Percentiles rank a stretch among this genome's conserved stretches.
Evolutionary conservation across 495 filamentous ascomycete genomes (phyloP).

Genomic region (Daldinia bambusicola): DNA sequence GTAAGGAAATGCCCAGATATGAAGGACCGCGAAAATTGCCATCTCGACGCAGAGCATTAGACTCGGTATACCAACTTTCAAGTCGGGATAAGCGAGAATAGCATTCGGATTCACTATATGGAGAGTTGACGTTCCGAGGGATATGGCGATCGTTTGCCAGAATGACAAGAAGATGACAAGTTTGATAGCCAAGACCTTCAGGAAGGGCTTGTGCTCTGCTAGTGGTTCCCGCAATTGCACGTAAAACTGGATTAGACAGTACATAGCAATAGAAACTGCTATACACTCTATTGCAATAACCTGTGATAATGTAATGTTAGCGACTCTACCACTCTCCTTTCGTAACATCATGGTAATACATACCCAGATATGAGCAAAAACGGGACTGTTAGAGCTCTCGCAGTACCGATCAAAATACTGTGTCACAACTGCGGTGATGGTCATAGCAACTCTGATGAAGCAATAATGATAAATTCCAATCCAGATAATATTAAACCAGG

Average conservation of each 20-base stretch:
- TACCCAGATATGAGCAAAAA: slow-evolving; percentile 88
- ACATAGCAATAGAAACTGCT: slow-evolving; percentile 89
- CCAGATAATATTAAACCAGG: slow-evolving; percentile 96
- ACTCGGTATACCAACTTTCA: slow-evolving; percentile 83
- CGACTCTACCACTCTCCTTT: slow-evolving; percentile 21
- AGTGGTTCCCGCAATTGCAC: slow-evolving; percentile 76
- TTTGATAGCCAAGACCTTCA: slow-evolving; percentile 90
- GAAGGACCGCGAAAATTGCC: slow-evolving; percentile 81
- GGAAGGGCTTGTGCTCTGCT: slow-evolving; percentile 74
- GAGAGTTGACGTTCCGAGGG: slow-evolving; percentile 69
- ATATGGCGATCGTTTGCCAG: slow-evolving; percentile 84
- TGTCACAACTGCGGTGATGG: slow-evolving; percentile 78
- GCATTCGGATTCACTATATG: slow-evolving; percentile 70
- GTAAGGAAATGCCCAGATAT: slow-evolving; percentile 86
- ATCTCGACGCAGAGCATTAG: slow-evolving; percentile 88
- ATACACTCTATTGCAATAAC: slow-evolving; percentile 73
- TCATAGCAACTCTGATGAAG: slow-evolving; percentile 85
- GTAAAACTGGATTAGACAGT: slow-evolving; percentile 91
- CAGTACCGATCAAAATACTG: slow-evolving; percentile 78
- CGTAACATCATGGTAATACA: slow-evolving; percentile 32
- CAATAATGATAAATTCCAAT: slow-evolving; percentile 90
- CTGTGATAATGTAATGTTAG: slow-evolving; percentile 51
- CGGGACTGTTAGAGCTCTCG: slow-evolving; percentile 77
- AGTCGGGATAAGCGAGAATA: slow-evolving; percentile 73
- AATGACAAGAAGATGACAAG: slow-evolving; percentile 95